Evolutionary conservation across 1,284 basidiomycete species (phyloP).

Genomic region (Gomphus bonarii): DNA sequence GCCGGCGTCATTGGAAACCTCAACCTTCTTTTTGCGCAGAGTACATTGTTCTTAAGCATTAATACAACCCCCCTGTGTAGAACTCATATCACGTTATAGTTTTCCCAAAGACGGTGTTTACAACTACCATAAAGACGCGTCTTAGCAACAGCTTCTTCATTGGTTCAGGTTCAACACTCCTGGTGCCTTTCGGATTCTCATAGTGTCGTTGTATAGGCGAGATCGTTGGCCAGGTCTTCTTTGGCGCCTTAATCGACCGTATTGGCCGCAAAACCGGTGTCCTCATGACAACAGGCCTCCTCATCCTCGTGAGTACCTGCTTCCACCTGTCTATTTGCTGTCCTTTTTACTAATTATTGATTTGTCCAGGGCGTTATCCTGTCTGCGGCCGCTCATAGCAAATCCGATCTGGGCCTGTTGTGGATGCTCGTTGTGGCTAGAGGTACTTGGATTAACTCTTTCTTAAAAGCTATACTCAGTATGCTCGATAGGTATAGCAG

Average conservation of each 20-base stretch:
- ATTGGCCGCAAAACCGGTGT: constrained; percentile 19
- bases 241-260: constrained; percentile 18
- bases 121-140: constrained; percentile 17
- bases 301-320: constrained; percentile 12
- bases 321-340: too few species aligned
- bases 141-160: constrained; percentile 19
- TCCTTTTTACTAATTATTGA: not conserved
- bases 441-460: not conserved
- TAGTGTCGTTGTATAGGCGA: not conserved
- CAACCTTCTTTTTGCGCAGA: constrained; percentile 17
- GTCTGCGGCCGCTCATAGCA: constrained; percentile 17
- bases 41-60: constrained; percentile 17
- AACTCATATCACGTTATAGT: constrained; percentile 6
- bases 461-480: not conserved
- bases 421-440: constrained; percentile 1
- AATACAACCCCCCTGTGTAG: not conserved
- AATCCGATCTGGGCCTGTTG: not conserved
- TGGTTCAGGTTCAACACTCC: constrained; percentile 8
- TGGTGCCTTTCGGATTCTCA: not conserved
- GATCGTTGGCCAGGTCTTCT: constrained; percentile 9
- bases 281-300: constrained; percentile 17
- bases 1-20: not conserved
- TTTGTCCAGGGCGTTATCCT: constrained; percentile 15
- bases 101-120: constrained; percentile 8
- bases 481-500: not conserved